Evolutionary conservation across 805 yeast genomes (phyloP), one percentile per base, ranked within the genome.

Genomic region (Tetrapisispora fleetii): DNA sequence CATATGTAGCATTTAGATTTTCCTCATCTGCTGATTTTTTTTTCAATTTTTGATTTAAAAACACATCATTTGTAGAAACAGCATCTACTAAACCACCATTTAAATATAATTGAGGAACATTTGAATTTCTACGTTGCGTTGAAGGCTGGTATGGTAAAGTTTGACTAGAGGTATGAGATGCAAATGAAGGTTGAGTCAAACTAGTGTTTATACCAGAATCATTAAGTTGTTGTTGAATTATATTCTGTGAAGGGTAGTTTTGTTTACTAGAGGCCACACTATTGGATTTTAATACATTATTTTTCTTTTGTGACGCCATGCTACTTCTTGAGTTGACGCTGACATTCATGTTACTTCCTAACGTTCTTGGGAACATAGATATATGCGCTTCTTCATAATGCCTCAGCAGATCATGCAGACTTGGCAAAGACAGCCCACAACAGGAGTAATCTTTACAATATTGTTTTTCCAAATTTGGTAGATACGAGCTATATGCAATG

Each of bases 361-460:
- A 17, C 18, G 13, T 39, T 13, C 17, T 32, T 21, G 58, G 47
- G 6, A 78, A 78, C 14, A 81, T 79, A 19, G 79, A 66, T 49
- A 93, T 90, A 68, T 93, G 99, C 42, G 93, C 90, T 67, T 93
- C 98, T 65, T 93, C 99, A 65, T 93, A 93, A 65, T 93, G 99
- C 58, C 95, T 80, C 53, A 93, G 74, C 52, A 93, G 73, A 64
- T 93, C 99, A 66, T 93, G 99, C 54, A 93, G 71, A 11, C 96
- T 90, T 32, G 98, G 98, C 52, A 93, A 75, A 40, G 84, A 72
- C 62, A 85, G 83, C 28, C 98, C 99, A 70, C 99, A 93, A 69
- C 99, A 93, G 45, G 88, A 80, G 68, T 93, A 93, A 71, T 93
- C 99, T 66, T 85, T 86, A 67, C 99, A 93, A 68, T 91, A 93